Conservation (phyloP, 2,329 filamentous ascomycete genomes). For the Pestalotiopsis sp. region DNA sequence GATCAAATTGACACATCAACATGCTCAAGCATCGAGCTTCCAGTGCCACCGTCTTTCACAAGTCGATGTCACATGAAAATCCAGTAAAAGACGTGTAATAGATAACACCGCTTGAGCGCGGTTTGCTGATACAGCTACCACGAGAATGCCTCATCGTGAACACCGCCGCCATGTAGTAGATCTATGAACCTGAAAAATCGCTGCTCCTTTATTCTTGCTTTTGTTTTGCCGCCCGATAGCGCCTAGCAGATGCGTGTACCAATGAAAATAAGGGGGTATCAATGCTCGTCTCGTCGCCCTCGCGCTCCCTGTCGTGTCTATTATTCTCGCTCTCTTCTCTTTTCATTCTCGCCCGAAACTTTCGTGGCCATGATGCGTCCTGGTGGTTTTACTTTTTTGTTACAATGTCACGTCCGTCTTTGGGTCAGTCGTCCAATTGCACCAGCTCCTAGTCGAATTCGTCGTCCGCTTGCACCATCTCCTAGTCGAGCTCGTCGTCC, state of each 20-base stretch:
- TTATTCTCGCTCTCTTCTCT: not conserved
- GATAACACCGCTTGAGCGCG: too few species aligned
- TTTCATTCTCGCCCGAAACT: not conserved
- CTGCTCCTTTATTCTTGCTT: not conserved
- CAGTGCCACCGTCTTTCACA: too few species aligned
- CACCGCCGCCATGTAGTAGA: not conserved
- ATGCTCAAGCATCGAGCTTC: too few species aligned
- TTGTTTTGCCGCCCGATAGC: not conserved
- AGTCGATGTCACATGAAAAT: too few species aligned
- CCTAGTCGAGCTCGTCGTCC: conserved; percentile 13
- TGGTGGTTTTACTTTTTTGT: not conserved
- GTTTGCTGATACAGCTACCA: too few species aligned
- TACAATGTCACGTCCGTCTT: not conserved
- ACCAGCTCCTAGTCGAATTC: not conserved
- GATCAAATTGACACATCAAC: too few species aligned
- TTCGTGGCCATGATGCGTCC: too few species aligned
- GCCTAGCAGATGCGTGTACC: not conserved
- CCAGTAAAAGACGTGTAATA: too few species aligned
- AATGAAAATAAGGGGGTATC: not conserved
- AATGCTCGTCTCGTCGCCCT: not conserved
- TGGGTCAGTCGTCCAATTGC: too few species aligned
- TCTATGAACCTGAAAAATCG: not conserved
- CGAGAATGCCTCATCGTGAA: not conserved
- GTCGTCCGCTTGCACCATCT: not conserved
- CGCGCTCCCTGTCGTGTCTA: not conserved